Conservation (phyloP, 1,284 basidiomycete genomes). For the Stygiomarasmius scandens region DNA sequence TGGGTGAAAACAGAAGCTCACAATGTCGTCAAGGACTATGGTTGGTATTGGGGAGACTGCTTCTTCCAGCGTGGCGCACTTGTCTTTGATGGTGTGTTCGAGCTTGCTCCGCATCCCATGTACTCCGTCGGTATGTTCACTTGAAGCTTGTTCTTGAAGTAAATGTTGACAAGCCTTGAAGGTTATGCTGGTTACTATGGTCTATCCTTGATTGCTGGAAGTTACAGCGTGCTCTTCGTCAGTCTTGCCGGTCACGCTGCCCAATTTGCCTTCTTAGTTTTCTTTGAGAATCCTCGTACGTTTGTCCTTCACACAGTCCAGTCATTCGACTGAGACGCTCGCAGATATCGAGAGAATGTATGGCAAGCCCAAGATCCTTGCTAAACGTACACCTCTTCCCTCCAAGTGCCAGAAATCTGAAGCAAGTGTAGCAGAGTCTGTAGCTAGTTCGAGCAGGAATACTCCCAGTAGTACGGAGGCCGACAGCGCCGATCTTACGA, state of each 20-base stretch:
- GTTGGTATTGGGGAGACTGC: conserved; percentile 98
- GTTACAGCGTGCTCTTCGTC: conserved; percentile 91
- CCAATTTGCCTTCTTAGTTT: conserved; percentile 95
- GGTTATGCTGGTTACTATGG: conserved; percentile 97
- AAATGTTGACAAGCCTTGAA: conserved; percentile 28
- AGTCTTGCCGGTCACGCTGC: conserved; percentile 92
- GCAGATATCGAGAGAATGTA: conserved; percentile 86
- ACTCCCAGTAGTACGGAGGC: conserved; percentile 15
- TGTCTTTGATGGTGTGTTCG: conserved; percentile 98
- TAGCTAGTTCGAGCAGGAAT: conserved; percentile 15
- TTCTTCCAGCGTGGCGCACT: conserved; percentile 93
- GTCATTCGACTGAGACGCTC: conserved; percentile 1
- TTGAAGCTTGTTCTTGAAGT: neutral
- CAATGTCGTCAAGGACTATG: conserved; percentile 91
- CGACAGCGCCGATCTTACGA: conserved; percentile 39
- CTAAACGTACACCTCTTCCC: conserved; percentile 73
- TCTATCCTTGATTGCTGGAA: conserved; percentile 85
- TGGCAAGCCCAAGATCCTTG: conserved; percentile 85
- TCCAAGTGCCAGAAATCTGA: conserved; percentile 13
- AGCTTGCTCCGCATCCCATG: conserved; percentile 90
- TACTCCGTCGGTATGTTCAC: conserved; percentile 79
- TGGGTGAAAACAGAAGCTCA: conserved; percentile 99
- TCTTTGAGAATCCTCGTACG: conserved; percentile 97
- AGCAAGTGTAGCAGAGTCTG: conserved; percentile 20
- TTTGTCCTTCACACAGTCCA: neutral